These are phyloP conservation scores for Quercus ilex DNA, from an alignment of 306 rosid species.

Conservation along the genomic window DNA sequence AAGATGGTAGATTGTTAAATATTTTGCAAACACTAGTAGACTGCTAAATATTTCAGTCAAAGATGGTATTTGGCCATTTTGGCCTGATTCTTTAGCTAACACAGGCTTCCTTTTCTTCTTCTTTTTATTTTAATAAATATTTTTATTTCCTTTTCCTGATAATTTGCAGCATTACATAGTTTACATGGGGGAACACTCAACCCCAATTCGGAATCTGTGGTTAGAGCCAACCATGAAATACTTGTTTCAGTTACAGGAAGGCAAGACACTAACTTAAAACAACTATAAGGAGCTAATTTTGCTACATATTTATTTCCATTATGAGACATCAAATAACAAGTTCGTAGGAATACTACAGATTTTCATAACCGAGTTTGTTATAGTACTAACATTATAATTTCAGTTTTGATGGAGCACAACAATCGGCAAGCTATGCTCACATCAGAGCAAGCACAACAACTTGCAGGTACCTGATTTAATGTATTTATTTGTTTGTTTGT, in stretches of 20 bases:
- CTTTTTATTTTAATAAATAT: too few relatives aligned
- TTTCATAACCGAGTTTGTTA: background rate
- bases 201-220: constrained; percentile 52
- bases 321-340: too few relatives aligned
- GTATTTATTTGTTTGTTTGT: background rate
- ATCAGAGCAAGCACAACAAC: constrained; percentile 49
- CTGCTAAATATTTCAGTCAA: too few relatives aligned
- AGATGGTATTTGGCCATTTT: too few relatives aligned
- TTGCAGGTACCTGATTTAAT: constrained; percentile 38
- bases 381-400: background rate
- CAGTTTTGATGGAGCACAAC: constrained; percentile 43
- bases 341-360: too few relatives aligned
- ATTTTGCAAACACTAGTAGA: too few relatives aligned
- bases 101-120: background rate
- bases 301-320: background rate
- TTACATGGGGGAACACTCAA: constrained; percentile 66
- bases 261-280: constrained; percentile 13
- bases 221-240: constrained; percentile 58
- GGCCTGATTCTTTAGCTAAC: background rate
- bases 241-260: constrained; percentile 62
- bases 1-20: too few relatives aligned
- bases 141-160: background rate
- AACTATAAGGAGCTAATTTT: background rate
- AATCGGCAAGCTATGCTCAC: constrained; percentile 54
- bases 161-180: constrained; percentile 54